phyloP scores from a whole-genome alignment of 768 basidiomycete genomes.

The Grammothele lineata region DNA sequence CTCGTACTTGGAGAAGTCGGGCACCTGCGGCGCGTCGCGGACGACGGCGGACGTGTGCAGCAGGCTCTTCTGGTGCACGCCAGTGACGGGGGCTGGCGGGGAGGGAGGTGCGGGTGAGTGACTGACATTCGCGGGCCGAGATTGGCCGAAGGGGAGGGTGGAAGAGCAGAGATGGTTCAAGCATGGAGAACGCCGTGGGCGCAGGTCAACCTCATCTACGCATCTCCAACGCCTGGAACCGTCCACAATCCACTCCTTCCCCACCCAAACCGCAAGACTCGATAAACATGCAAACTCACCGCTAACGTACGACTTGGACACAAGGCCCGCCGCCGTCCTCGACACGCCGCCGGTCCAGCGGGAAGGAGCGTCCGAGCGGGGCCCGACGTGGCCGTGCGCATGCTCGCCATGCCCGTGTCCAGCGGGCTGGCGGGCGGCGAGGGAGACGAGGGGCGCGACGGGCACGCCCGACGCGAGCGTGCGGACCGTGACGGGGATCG shows the following conservation, averaged over 20 bases:
- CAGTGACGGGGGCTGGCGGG: conserved; percentile 48
- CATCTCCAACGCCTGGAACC: too few species aligned
- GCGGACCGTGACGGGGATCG: conserved; percentile 77
- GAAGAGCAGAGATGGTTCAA: too few species aligned
- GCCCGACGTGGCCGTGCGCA: conserved; percentile 47
- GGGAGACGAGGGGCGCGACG: conserved; percentile 67
- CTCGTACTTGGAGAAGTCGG: conserved; percentile 84
- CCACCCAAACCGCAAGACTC: too few species aligned
- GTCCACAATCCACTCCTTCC: too few species aligned
- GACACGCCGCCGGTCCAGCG: conserved; percentile 59
- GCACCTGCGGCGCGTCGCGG: conserved; percentile 76
- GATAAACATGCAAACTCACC: too few species aligned
- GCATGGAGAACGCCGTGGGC: too few species aligned
- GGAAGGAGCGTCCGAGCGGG: conserved; percentile 61
- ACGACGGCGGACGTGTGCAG: conserved; percentile 71
- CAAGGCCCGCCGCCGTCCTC: conserved; percentile 48
- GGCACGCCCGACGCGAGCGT: conserved; percentile 80
- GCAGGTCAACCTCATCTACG: too few species aligned
- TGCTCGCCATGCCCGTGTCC: conserved; percentile 52
- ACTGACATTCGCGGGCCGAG: too few species aligned
- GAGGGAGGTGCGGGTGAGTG: neutral
- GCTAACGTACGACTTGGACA: conserved; percentile 59
- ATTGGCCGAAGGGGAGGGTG: too few species aligned
- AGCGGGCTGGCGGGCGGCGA: conserved; percentile 56
- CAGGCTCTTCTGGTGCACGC: conserved; percentile 60